A percentile compares a stretch with the other conserved stretches of the same genome.
phyloP scores from a whole-genome alignment of 352 stramenopile genomes.

The Thraustochytrium striatum region DNA sequence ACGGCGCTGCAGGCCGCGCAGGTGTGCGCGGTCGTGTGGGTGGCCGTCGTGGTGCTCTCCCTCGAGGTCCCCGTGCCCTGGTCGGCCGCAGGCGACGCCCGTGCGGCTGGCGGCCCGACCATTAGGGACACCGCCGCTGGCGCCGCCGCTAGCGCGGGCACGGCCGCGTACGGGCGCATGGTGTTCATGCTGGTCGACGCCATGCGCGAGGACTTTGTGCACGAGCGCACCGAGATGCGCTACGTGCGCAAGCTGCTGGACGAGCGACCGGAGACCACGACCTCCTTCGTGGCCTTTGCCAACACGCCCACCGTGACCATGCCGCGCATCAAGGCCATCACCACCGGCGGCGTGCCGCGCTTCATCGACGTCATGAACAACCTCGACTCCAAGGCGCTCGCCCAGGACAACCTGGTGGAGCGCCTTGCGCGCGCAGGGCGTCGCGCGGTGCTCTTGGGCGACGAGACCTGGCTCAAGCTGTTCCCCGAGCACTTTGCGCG shows the following conservation, averaged over 20 bases:
- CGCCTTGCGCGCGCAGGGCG: constrained; percentile 59
- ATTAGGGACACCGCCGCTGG: not conserved
- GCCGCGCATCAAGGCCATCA: constrained; percentile 74
- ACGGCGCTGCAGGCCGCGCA: constrained; percentile 1
- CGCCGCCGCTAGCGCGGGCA: not conserved
- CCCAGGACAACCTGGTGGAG: constrained; percentile 68
- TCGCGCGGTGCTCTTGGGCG: constrained; percentile 75
- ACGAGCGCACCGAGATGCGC: constrained; percentile 62
- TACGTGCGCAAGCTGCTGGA: constrained; percentile 68
- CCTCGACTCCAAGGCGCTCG: constrained; percentile 74
- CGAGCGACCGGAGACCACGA: constrained; percentile 59
- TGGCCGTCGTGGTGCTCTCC: constrained; percentile 9
- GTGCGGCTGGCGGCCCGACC: not conserved
- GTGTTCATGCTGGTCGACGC: constrained; percentile 79
- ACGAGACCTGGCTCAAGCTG: constrained; percentile 81
- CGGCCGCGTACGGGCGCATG: constrained; percentile 66
- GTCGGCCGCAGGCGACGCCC: not conserved
- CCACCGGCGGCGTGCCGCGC: constrained; percentile 71
- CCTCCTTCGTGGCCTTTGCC: constrained; percentile 70
- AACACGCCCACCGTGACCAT: constrained; percentile 80
- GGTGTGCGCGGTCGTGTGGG: constrained; percentile 1
- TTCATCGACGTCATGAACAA: constrained; percentile 85
- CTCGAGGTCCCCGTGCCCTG: constrained; percentile 2
- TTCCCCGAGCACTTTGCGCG: constrained; percentile 69
- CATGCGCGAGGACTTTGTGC: constrained; percentile 75